These are phyloP conservation scores for Microsporum audouinii DNA, from an alignment of 2,329 filamentous ascomycete species.

Conservation along the genomic window DNA sequence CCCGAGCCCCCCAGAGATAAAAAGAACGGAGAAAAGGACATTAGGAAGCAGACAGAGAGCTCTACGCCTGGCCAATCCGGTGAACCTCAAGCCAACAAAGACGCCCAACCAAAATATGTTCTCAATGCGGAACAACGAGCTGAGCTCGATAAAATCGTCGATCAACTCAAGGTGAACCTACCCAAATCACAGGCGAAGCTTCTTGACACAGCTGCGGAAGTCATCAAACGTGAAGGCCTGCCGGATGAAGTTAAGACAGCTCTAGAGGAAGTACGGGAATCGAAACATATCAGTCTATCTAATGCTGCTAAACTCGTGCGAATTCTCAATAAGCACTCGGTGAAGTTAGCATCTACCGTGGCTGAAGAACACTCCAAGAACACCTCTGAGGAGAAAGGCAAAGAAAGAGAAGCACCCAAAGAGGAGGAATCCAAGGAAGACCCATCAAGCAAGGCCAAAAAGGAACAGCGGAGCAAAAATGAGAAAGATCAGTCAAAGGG, in stretches of 20 bases:
- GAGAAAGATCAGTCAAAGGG: slow-evolving; percentile 19
- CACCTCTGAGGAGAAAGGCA: not conserved
- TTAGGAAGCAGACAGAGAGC: slow-evolving; percentile 14
- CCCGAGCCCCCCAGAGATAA: slow-evolving; percentile 35
- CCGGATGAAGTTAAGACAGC: slow-evolving; percentile 57
- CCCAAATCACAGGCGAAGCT: slow-evolving; percentile 51
- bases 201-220: slow-evolving; percentile 49
- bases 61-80: slow-evolving; percentile 17
- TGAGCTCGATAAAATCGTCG: slow-evolving; percentile 47
- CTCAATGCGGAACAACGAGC: slow-evolving; percentile 47
- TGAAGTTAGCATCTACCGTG: slow-evolving; percentile 35
- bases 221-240: slow-evolving; percentile 57
- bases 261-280: slow-evolving; percentile 44
- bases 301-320: slow-evolving; percentile 51
- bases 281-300: slow-evolving; percentile 40
- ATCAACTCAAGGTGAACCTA: slow-evolving; percentile 46
- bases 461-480: slow-evolving; percentile 17
- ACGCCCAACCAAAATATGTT: slow-evolving; percentile 31
- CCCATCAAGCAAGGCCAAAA: slow-evolving; percentile 19
- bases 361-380: slow-evolving; percentile 19
- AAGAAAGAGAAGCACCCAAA: not conserved
- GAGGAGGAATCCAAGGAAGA: slow-evolving; percentile 21
- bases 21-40: slow-evolving; percentile 24
- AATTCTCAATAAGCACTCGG: slow-evolving; percentile 46
- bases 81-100: slow-evolving; percentile 13